Evolutionary conservation across 768 basidiomycete genomes (phyloP).

Genomic region (Tricholoma saponaceum): DNA sequence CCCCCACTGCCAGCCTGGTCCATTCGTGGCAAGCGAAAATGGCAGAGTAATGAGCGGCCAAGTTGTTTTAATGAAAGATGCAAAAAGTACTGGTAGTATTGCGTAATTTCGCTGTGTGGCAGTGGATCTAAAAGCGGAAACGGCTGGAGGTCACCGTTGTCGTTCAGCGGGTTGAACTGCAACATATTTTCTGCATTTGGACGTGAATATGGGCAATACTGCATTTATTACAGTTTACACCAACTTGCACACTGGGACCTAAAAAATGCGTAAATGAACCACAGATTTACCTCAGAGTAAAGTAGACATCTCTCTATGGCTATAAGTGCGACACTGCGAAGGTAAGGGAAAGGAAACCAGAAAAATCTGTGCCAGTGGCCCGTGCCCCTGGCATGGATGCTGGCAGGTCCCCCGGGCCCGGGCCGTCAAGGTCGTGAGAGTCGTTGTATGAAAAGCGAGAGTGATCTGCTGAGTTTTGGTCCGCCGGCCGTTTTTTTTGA

Average conservation of each 20-base stretch:
- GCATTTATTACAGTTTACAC: constrained; percentile 11
- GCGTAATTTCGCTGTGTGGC: constrained; percentile 76
- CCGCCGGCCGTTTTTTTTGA: no score
- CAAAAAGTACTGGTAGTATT: constrained; percentile 92
- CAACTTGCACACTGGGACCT: background rate
- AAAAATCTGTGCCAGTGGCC: no score
- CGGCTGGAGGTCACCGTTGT: background rate
- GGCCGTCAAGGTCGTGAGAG: background rate
- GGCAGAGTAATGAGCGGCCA: constrained; percentile 85
- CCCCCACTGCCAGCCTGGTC: constrained; percentile 64
- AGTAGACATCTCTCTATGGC: background rate
- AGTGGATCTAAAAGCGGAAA: constrained; percentile 71
- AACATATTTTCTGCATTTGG: constrained; percentile 7
- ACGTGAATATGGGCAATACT: constrained; percentile 7
- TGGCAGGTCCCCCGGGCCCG: no score
- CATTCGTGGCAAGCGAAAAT: constrained; percentile 87
- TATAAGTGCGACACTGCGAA: background rate
- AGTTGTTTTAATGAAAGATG: constrained; percentile 90
- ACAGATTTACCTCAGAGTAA: background rate
- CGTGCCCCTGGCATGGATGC: background rate
- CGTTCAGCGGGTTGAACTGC: background rate
- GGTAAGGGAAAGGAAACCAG: background rate
- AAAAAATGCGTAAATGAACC: background rate
- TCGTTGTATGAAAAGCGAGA: background rate
- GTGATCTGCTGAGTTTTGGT: no score